Evolutionary conservation across 1,139 yeast genomes (phyloP).

Genomic region (Saccharomycopsis crataegensis): DNA sequence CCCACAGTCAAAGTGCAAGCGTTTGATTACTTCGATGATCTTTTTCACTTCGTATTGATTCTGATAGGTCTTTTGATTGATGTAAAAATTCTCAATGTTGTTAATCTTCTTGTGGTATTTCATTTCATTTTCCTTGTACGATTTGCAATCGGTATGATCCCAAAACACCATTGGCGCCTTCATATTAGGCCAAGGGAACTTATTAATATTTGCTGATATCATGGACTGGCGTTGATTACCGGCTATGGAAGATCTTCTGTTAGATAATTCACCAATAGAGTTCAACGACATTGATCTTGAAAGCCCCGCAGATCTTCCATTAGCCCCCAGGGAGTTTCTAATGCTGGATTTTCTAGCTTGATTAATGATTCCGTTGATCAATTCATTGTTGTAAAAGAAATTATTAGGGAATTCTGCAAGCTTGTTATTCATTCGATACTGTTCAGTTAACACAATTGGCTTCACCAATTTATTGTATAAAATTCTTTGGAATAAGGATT

Average conservation of each 20-base stretch:
- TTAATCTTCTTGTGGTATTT: constrained; percentile 17
- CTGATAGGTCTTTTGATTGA: constrained; percentile 17
- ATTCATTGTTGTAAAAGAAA: constrained; percentile 14
- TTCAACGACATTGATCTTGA: constrained; percentile 3
- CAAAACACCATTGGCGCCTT: constrained; percentile 18
- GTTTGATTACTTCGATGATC: constrained; percentile 8
- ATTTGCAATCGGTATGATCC: constrained; percentile 7
- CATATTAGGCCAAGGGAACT: constrained; percentile 7
- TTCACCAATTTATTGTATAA: constrained; percentile 14
- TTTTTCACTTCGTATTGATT: constrained; percentile 14
- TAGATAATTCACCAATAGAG: neutral
- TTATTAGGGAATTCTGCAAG: constrained; percentile 18
- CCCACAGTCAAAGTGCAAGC: constrained; percentile 2
- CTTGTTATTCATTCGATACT: constrained; percentile 17
- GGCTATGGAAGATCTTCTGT: neutral
- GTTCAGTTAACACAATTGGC: constrained; percentile 19
- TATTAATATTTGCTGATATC: neutral
- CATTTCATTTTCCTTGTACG: constrained; percentile 11
- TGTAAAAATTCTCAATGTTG: constrained; percentile 16
- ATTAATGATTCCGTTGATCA: constrained; percentile 11
- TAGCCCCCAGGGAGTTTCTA: neutral
- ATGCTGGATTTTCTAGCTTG: neutral
- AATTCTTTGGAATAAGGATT: constrained; percentile 18
- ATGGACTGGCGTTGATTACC: neutral
- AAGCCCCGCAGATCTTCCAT: neutral